phyloP scores from a whole-genome alignment of 768 basidiomycete species.

The Pholiota microspora region DNA sequence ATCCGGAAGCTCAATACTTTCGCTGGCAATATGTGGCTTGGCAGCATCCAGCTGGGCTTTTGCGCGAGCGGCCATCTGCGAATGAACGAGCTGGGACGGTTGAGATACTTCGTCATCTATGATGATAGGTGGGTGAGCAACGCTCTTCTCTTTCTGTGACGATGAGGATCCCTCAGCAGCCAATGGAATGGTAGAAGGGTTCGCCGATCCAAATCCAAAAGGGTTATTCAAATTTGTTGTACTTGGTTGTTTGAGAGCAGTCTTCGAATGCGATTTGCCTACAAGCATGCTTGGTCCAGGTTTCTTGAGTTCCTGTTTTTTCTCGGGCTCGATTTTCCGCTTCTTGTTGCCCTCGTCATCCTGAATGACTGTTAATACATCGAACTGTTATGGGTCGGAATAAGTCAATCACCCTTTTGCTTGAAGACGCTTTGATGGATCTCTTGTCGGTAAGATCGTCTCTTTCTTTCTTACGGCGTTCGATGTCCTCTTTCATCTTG shows the following conservation, averaged over 20 bases:
- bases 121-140: constrained; percentile 18
- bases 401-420: constrained; percentile 53
- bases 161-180: constrained; percentile 33
- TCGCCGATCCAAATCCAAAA: constrained; percentile 15
- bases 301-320: constrained; percentile 62
- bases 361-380: constrained; percentile 24
- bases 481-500: constrained; percentile 69
- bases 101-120: constrained; percentile 57
- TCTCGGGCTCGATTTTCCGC: constrained; percentile 61
- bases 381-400: background rate
- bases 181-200: constrained; percentile 28
- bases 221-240: constrained; percentile 12
- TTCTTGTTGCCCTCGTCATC: constrained; percentile 76
- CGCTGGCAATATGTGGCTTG: constrained; percentile 57
- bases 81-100: constrained; percentile 62
- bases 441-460: constrained; percentile 76
- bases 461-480: constrained; percentile 78
- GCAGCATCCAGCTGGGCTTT: constrained; percentile 67
- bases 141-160: constrained; percentile 28
- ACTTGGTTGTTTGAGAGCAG: constrained; percentile 36
- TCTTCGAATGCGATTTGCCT: constrained; percentile 53
- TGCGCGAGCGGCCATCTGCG: constrained; percentile 69
- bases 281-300: constrained; percentile 30
- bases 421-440: constrained; percentile 43
- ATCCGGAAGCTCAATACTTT: constrained; percentile 90